Conservation (phyloP, 2,329 filamentous ascomycete species). For the Dendryphion nanum region DNA sequence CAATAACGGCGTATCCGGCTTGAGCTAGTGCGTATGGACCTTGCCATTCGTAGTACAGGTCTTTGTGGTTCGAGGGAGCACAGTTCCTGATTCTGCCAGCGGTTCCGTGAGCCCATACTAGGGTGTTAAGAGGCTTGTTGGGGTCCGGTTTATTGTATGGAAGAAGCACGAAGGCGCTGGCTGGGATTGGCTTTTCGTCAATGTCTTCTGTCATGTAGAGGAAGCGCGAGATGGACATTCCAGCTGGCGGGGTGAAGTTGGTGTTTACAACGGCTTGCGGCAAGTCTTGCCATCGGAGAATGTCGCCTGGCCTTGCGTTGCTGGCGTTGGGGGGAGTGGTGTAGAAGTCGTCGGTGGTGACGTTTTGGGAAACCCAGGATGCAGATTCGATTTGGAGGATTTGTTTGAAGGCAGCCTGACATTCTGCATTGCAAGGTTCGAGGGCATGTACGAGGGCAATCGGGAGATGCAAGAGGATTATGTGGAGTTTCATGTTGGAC, state of each 20-base stretch:
- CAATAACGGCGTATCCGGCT: conserved; percentile 19
- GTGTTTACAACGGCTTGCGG: conserved; percentile 11
- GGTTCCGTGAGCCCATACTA: conserved; percentile 19
- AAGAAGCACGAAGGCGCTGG: conserved; percentile 18
- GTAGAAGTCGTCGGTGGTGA: conserved; percentile 14
- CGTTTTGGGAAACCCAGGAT: conserved; percentile 7
- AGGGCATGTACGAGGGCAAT: conserved; percentile 1
- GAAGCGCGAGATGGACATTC: conserved; percentile 17
- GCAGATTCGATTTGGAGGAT: not conserved
- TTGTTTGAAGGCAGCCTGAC: conserved; percentile 3
- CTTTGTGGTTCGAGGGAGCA: conserved; percentile 8
- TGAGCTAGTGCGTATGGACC: conserved; percentile 15
- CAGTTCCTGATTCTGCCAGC: conserved; percentile 17
- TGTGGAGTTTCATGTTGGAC: too few relatives aligned
- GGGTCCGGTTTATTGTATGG: conserved; percentile 14
- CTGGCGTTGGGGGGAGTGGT: conserved; percentile 13
- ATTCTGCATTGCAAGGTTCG: conserved; percentile 4
- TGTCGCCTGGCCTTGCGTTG: conserved; percentile 14
- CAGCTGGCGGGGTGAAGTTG: conserved; percentile 14
- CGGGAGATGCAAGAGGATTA: not conserved
- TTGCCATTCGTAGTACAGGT: conserved; percentile 22
- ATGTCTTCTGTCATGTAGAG: conserved; percentile 23
- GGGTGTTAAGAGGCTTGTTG: conserved; percentile 12
- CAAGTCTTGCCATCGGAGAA: conserved; percentile 18
- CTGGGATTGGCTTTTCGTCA: conserved; percentile 17